A percentile compares a stretch with the other conserved stretches of the same genome.
Conservation (phyloP, 164 flowering plant genomes). For the Nymphaea colorata region DNA sequence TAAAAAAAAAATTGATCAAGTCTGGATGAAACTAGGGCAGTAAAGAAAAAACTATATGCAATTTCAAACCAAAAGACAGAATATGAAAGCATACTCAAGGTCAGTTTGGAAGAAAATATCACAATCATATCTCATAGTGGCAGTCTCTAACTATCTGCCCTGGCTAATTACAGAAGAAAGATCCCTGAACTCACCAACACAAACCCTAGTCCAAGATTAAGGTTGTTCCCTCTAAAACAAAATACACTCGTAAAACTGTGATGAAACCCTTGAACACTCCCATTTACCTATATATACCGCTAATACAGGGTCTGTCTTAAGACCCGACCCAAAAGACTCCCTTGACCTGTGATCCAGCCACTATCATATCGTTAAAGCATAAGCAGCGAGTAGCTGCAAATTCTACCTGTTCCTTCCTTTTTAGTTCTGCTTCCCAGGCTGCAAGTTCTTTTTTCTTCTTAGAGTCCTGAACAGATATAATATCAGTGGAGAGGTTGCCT, state of each 20-base stretch:
- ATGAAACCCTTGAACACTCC: no score
- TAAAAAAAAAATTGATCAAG: neutral
- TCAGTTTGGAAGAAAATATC: neutral
- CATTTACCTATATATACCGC: no score
- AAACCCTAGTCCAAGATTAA: no score
- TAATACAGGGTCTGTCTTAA: no score
- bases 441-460: slow-evolving; percentile 7
- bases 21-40: neutral
- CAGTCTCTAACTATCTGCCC: neutral
- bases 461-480: slow-evolving; percentile 7
- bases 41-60: neutral
- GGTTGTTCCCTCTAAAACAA: no score
- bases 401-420: slow-evolving; percentile 13
- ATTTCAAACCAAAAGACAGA: neutral
- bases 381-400: neutral
- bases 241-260: no score
- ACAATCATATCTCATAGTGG: neutral
- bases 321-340: no score
- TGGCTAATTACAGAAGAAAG: no score
- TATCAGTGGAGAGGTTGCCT: neutral
- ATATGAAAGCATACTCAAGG: neutral
- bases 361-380: no score
- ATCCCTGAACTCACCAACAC: no score
- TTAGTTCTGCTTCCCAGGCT: slow-evolving; percentile 7
- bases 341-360: no score